Evolutionary conservation across 2,329 filamentous ascomycete genomes (phyloP).

Genomic region (Colletotrichum spinosum): DNA sequence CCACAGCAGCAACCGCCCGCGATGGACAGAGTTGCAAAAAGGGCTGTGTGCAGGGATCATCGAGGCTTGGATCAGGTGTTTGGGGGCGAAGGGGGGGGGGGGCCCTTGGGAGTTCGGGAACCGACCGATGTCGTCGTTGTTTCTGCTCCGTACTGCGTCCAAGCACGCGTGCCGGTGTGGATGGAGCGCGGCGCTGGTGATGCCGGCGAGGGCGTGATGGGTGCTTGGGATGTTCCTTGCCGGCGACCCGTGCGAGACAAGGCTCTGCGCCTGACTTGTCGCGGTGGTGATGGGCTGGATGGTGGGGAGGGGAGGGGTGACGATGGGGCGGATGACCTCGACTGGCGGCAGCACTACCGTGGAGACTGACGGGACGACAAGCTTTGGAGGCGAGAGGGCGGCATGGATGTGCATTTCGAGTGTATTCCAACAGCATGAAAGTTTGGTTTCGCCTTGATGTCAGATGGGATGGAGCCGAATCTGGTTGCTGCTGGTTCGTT

Average conservation of each 20-base stretch:
- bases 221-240: slow-evolving; percentile 31
- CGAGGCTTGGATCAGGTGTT: slow-evolving; percentile 32
- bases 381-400: no score
- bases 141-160: neutral
- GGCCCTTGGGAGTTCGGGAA: neutral
- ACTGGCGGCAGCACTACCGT: no score
- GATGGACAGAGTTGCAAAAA: neutral
- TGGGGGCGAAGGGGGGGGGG: no score
- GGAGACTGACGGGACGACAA: slow-evolving; percentile 1
- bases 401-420: no score
- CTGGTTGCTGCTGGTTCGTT: neutral
- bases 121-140: slow-evolving; percentile 2
- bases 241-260: slow-evolving; percentile 21
- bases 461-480: slow-evolving; percentile 8
- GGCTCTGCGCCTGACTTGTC: slow-evolving; percentile 26
- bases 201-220: slow-evolving; percentile 21
- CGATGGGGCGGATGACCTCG: slow-evolving; percentile 9
- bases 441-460: slow-evolving; percentile 15
- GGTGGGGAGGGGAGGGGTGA: neutral
- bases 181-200: slow-evolving; percentile 3
- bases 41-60: slow-evolving; percentile 15
- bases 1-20: no score
- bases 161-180: neutral
- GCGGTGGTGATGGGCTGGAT: neutral
- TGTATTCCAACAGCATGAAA: neutral